Base-by-base conservation (phyloP, 2,329 filamentous ascomycete species). In the Colletotrichum cuscutae region DNA sequence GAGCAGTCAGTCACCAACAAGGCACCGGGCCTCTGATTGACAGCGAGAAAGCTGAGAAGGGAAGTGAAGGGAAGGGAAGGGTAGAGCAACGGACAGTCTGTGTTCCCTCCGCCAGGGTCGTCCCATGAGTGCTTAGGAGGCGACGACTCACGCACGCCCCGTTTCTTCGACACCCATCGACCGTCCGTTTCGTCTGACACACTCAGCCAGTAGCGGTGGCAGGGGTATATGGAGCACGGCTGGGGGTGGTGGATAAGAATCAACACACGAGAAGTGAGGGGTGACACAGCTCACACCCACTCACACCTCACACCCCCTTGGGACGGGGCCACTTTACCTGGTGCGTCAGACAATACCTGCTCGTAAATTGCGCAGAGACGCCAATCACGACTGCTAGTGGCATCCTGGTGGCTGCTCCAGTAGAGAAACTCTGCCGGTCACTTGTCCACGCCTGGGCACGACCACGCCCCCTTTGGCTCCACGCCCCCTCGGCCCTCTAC, bases 281-380 rank as follows among this genome's bases (percentile, higher is more conserved):
- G 28, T 42, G 46, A 57, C 24, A 71, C 63, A 7, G 5, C 6
- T 15, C 59, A 42, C 67, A 22, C 61, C 65, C 54, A 28, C 13
- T 11, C 60, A 49, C 46, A 37, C 22, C 8, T 24, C 53, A 54
- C 76, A 74, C 75, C 77, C 76, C 77, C 72, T 76, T 71, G 66
- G 75, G 77, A 76, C 76, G 71, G 65, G 52, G 71, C 81, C 82
- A 83, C 80, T 83, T 84, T 82, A 84, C 82, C 82, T 83, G 79
- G 81, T 86, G 85, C 86, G 85, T 87, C 84, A 87, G 85, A 86
- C 82, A 65, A 64, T 62, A 62, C 80, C 84, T 82, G 82, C 84
- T 82, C 84, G 85, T 85, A 86, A 86, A 85, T 86, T 86, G 82
- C 84, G 80, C 83, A 81, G 83, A 84, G 81, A 84, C 83, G 85